Percentiles rank a stretch among this genome's conserved stretches.
Evolutionary conservation across 2,329 filamentous ascomycete genomes (phyloP).

Genomic region (Venturia nashicola): DNA sequence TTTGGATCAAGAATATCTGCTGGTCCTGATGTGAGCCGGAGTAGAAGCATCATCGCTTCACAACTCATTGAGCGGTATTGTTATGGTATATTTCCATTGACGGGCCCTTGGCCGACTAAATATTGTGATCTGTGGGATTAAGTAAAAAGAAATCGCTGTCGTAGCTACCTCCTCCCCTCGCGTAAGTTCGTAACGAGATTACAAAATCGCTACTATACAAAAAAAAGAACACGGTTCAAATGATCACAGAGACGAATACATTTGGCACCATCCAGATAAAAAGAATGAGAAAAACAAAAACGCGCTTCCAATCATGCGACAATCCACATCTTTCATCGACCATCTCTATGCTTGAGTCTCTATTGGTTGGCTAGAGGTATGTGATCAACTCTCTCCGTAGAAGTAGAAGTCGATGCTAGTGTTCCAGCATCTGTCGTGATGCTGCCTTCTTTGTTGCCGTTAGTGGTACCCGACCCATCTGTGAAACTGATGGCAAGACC

Average conservation of each 20-base stretch:
- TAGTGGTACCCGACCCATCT: neutral
- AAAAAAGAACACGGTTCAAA: neutral
- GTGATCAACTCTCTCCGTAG: neutral
- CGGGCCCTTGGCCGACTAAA: neutral
- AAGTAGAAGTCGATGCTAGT: neutral
- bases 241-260: neutral
- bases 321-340: neutral
- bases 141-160: neutral
- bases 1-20: neutral
- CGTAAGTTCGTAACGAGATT: constrained; percentile 6
- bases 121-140: neutral
- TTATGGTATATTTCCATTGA: neutral
- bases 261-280: neutral
- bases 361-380: neutral
- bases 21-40: no score
- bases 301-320: neutral
- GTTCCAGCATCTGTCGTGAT: constrained; percentile 4
- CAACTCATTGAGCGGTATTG: neutral
- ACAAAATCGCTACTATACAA: constrained; percentile 3
- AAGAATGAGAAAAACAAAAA: neutral
- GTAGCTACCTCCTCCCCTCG: neutral
- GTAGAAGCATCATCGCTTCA: neutral
- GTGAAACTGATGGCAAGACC: constrained; percentile 1
- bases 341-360: no score
- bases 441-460: constrained; percentile 6